Conservation (phyloP, 305 asterid genomes). For the Ilex paraguariensis region DNA sequence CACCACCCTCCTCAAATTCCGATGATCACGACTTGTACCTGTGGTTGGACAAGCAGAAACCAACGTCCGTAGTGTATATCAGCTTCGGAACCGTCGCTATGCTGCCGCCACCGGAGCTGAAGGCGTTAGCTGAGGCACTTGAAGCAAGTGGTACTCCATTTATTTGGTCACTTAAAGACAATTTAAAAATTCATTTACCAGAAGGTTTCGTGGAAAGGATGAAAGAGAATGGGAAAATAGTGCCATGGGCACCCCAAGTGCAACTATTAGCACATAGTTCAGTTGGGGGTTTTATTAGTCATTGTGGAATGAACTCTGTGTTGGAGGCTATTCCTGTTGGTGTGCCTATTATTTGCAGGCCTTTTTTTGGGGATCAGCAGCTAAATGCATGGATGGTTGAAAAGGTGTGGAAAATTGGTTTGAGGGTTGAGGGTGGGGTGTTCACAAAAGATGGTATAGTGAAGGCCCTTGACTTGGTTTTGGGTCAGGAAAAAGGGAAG, state of each 20-base stretch:
- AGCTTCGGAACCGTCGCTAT: slow-evolving; percentile 45
- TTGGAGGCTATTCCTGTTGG: no score
- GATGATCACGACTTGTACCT: slow-evolving; percentile 33
- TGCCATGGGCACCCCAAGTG: slow-evolving; percentile 62
- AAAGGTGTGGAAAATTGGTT: slow-evolving; percentile 52
- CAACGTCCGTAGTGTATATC: slow-evolving; percentile 38
- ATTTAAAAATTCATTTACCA: slow-evolving; percentile 27
- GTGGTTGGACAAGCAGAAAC: slow-evolving; percentile 35
- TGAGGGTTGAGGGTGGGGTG: slow-evolving; percentile 40
- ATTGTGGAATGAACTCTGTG: no score
- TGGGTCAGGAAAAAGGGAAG: slow-evolving; percentile 31
- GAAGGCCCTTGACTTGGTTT: slow-evolving; percentile 26
- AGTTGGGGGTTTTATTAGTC: no score
- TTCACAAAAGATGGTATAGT: slow-evolving; percentile 35
- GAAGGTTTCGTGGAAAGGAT: slow-evolving; percentile 38
- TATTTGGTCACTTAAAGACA: slow-evolving; percentile 40
- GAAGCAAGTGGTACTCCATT: slow-evolving; percentile 33
- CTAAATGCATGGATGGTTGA: slow-evolving; percentile 49
- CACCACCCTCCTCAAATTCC: slow-evolving; percentile 6
- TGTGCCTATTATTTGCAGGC: slow-evolving; percentile 54
- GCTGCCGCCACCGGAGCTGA: slow-evolving; percentile 37
- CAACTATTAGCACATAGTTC: slow-evolving; percentile 30
- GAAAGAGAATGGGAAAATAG: slow-evolving; percentile 26
- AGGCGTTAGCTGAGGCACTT: slow-evolving; percentile 40
- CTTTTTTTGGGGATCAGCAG: slow-evolving; percentile 51